Conservation (phyloP, 345 rosid species). For the Aethionema arabicum region DNA sequence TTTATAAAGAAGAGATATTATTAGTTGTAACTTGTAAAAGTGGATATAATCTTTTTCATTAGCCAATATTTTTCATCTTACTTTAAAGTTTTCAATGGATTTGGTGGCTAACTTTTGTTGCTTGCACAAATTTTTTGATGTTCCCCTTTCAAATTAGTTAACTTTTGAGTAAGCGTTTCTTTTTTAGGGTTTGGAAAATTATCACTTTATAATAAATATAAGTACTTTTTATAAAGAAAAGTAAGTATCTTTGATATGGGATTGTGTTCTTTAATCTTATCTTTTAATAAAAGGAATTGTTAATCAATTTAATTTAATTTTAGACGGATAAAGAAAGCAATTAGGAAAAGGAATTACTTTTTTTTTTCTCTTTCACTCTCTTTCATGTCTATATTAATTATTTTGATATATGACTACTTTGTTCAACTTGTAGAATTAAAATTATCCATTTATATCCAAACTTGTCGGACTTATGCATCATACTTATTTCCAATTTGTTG, state of each 20-base stretch:
- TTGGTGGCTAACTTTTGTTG: conserved; percentile 43
- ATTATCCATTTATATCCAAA: conserved; percentile 34
- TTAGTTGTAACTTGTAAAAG: conserved; percentile 32
- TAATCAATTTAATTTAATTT: conserved; percentile 16
- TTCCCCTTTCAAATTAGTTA: conserved; percentile 30
- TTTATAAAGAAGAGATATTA: conserved; percentile 12
- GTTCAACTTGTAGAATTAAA: conserved; percentile 30
- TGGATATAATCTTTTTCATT: conserved; percentile 24
- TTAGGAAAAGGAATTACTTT: not conserved
- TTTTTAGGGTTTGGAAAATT: conserved; percentile 30
- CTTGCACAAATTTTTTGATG: conserved; percentile 18
- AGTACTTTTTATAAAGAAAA: conserved; percentile 31
- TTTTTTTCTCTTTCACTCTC: not conserved
- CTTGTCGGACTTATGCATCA: conserved; percentile 18
- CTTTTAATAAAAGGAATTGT: conserved; percentile 49
- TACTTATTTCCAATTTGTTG: not conserved
- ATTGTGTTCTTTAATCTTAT: conserved; percentile 34
- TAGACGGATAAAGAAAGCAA: conserved; percentile 35
- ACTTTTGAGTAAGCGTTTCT: conserved; percentile 31
- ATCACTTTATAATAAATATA: conserved; percentile 19
- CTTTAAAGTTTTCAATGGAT: conserved; percentile 41
- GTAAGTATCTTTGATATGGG: conserved; percentile 42
- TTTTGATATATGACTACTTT: conserved; percentile 30
- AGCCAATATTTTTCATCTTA: conserved; percentile 18
- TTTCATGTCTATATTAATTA: conserved; percentile 11